Evolutionary conservation across 2,329 filamentous ascomycete species (phyloP), one percentile per base, ranked within the genome.

Genomic region (Curvularia hawaiiensis): DNA sequence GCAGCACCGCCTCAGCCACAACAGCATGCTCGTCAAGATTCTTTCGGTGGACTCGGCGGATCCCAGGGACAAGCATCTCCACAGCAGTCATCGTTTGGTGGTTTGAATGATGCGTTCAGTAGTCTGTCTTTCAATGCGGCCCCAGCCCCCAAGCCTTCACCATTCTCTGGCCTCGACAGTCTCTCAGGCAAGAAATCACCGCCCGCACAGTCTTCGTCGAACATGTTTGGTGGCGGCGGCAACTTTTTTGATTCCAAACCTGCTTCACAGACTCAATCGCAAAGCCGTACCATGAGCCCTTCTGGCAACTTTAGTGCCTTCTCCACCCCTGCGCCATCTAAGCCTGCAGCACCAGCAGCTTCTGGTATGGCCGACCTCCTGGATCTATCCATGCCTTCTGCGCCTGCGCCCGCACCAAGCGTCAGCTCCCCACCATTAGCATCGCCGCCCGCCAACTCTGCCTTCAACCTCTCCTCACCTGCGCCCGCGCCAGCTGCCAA

Each of bases 231-330:
- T 46, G 84, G 89, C 60, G 90, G 92, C 50, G 92, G 92, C 47
- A 85, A 89, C 72, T 95, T 97, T 77, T 97, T 97, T 72, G 88
- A 96, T 69, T 79, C 84, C 22, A 87, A 89, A n/a, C 79, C 86
- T 16, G 75, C 74, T 64, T 74, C 41, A 56, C 82, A 65, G 67
- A 56, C 74, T 14, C 77, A 78, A 60, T 73, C 78, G 6, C 78
- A 79, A 30, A 75, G 75, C 44, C 80, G 82, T 64, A 79, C 81
- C 9, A 84, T 82, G 62, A 84, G 82, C 64, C 80, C 80, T 22
- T 81, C 82, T 61, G 86, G 77, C 46, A 86, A 90, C 67, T 88
- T 89, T 62, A 85, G 84, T 30, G 89, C 93, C 61, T 84, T 88
- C 33, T 83, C 84, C 12, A 86, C 89, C 56, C 78, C 81, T 2